phyloP scores from a whole-genome alignment of 2,329 filamentous ascomycete species.

The Simplicillium aogashimaense region DNA sequence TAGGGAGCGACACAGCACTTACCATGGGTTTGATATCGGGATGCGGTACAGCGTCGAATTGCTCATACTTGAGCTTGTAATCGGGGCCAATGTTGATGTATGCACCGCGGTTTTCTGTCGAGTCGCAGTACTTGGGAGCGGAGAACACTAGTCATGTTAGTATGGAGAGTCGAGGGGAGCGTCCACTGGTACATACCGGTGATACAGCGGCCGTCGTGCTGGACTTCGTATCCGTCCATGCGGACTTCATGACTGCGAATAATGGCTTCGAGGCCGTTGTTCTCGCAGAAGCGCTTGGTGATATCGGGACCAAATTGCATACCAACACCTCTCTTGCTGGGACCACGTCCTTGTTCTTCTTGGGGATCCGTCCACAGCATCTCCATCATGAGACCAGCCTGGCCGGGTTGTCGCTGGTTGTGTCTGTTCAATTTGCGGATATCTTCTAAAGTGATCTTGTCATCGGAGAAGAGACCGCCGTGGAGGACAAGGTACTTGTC shows the following conservation, averaged over 20 bases:
- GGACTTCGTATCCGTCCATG: constrained; percentile 98
- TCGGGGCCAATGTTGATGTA: constrained; percentile 95
- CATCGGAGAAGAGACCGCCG: constrained; percentile 91
- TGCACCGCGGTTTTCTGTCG: constrained; percentile 94
- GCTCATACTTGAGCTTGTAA: constrained; percentile 82
- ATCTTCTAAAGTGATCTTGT: constrained; percentile 84
- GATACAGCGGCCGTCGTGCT: constrained; percentile 92
- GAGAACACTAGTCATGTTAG: constrained; percentile 64
- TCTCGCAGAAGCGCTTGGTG: constrained; percentile 93
- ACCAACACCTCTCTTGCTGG: constrained; percentile 93
- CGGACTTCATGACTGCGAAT: constrained; percentile 96
- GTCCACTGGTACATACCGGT: constrained; percentile 51
- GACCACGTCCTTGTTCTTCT: constrained; percentile 71
- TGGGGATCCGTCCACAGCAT: constrained; percentile 99
- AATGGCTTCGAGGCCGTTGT: constrained; percentile 86
- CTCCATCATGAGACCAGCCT: constrained; percentile 97
- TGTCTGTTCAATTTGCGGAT: constrained; percentile 89
- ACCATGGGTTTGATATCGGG: constrained; percentile 92
- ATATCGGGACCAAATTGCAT: constrained; percentile 96
- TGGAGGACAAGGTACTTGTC: constrained; percentile 87
- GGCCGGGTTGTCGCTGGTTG: constrained; percentile 83
- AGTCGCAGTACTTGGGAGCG: constrained; percentile 93
- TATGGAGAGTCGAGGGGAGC: neutral
- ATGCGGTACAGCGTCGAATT: constrained; percentile 95
- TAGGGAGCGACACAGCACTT: constrained; percentile 14